Percentiles rank a stretch among this genome's conserved stretches.
phyloP scores from a whole-genome alignment of 1,284 basidiomycete genomes.

The Puccinia triticina region DNA sequence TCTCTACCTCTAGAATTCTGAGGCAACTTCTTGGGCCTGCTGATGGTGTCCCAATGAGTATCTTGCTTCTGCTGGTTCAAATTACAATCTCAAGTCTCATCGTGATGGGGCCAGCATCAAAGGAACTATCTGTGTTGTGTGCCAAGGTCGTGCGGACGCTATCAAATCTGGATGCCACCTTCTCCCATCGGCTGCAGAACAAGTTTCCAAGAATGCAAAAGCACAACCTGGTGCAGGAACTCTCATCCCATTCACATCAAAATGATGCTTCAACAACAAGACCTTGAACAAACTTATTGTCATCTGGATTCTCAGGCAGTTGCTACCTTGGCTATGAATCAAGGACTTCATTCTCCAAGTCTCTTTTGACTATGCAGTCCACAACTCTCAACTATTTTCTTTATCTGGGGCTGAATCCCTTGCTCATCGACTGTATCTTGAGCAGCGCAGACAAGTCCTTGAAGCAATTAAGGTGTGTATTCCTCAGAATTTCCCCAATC shows the following conservation, averaged over 20 bases:
- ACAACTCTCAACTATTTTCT: neutral
- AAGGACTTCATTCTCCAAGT: neutral
- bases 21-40: too few species aligned
- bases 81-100: too few species aligned
- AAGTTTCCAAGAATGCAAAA: too few species aligned
- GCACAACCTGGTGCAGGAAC: too few species aligned
- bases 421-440: neutral
- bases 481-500: neutral
- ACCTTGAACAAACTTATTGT: neutral
- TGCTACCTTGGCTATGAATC: neutral
- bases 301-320: neutral
- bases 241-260: neutral
- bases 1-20: too few species aligned
- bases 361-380: conserved; percentile 1
- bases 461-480: neutral
- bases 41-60: too few species aligned
- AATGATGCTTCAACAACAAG: neutral
- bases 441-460: neutral
- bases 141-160: too few species aligned
- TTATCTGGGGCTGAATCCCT: neutral
- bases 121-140: too few species aligned
- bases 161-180: too few species aligned
- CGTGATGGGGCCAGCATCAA: too few species aligned
- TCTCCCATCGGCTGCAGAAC: too few species aligned
- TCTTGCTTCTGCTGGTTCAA: too few species aligned